Evolutionary conservation across 2,329 filamentous ascomycete genomes (phyloP).

Genomic region (Botrytis medusae): DNA sequence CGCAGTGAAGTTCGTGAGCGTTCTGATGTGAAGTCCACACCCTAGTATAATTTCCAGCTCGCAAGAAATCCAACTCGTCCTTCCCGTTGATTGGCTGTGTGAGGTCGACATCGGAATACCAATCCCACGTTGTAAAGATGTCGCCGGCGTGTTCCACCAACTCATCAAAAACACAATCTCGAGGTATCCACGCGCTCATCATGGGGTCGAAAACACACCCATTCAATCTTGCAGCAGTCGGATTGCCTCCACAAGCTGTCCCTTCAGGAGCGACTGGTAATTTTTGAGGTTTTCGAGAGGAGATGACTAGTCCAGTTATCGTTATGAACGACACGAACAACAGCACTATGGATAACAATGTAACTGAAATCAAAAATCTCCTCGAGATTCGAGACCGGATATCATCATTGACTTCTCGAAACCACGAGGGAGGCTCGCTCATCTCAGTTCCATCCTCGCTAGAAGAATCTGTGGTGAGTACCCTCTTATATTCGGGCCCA

Average conservation of each 20-base stretch:
- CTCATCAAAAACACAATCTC: slow-evolving; percentile 7
- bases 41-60: slow-evolving; percentile 5
- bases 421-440: background rate
- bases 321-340: slow-evolving; percentile 5
- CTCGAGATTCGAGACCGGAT: background rate
- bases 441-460: slow-evolving; percentile 6
- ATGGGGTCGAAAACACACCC: slow-evolving; percentile 9
- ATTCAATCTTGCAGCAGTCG: background rate
- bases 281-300: background rate
- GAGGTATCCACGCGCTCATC: background rate
- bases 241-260: slow-evolving; percentile 3
- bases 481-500: background rate
- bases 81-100: slow-evolving; percentile 7
- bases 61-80: background rate
- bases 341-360: slow-evolving; percentile 6
- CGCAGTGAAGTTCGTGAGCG: background rate
- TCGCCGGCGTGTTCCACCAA: slow-evolving; percentile 5
- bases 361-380: background rate
- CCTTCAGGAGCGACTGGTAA: background rate
- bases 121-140: slow-evolving; percentile 8
- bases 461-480: background rate
- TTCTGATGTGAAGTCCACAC: slow-evolving; percentile 10
- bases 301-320: slow-evolving; percentile 7
- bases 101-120: slow-evolving; percentile 1
- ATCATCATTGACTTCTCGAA: slow-evolving; percentile 5